Conservation (phyloP, 352 stramenopile genomes). For the Aphanomyces invadans region DNA sequence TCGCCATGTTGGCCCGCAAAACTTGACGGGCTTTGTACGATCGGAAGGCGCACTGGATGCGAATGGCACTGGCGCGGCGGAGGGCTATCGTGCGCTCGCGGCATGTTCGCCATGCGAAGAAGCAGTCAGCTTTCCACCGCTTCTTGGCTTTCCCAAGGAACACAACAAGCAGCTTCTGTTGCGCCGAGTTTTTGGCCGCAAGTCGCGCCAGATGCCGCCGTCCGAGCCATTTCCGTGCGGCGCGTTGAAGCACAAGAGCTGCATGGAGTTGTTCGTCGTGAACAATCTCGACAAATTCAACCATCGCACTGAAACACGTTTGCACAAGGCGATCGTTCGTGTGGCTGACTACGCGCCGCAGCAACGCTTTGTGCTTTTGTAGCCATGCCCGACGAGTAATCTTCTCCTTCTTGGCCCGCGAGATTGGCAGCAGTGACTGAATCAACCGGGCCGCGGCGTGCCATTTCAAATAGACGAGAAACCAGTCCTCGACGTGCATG, state of each 20-base stretch:
- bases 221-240: conserved; percentile 30
- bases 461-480: conserved; percentile 33
- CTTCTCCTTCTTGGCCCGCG: conserved; percentile 31
- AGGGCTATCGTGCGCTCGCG: neutral
- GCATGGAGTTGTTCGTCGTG: conserved; percentile 22
- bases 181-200: neutral
- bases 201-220: conserved; percentile 26
- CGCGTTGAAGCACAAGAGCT: conserved; percentile 35
- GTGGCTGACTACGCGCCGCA: conserved; percentile 30
- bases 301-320: neutral
- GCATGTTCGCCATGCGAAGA: neutral
- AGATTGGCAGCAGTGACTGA: conserved; percentile 45
- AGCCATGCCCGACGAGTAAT: conserved; percentile 26
- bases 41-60: conserved; percentile 1
- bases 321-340: conserved; percentile 28
- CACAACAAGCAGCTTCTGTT: neutral
- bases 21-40: neutral
- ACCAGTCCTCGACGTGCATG: conserved; percentile 42
- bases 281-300: neutral
- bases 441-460: conserved; percentile 43
- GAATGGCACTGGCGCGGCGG: neutral
- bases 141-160: neutral
- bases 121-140: neutral
- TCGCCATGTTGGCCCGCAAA: neutral
- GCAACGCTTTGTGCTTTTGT: conserved; percentile 30